phyloP scores from a whole-genome alignment of 2,329 filamentous ascomycete genomes.

The Hymenoscyphus repandus region DNA sequence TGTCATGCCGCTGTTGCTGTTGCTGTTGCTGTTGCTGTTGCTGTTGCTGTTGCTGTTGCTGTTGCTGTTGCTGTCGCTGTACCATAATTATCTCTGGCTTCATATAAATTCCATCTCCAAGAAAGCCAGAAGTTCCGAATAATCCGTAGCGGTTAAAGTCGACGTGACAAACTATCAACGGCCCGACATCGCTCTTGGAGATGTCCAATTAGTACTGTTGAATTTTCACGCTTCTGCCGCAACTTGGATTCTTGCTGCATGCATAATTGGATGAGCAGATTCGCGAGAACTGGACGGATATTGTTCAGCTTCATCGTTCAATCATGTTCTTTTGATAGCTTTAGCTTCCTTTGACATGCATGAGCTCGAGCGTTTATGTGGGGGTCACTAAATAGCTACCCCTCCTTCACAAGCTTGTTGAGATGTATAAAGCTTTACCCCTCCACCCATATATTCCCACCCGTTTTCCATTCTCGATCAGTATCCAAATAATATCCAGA shows the following conservation, averaged over 20 bases:
- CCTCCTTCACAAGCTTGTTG: constrained; percentile 16
- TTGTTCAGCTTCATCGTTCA: not conserved
- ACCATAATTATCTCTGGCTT: no score
- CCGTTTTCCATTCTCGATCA: no score
- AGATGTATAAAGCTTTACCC: constrained; percentile 2
- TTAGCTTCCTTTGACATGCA: constrained; percentile 6
- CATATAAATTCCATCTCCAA: no score
- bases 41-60: no score
- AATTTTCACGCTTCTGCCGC: constrained; percentile 2
- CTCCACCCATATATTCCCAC: not conserved
- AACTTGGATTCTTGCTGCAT: not conserved
- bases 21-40: no score
- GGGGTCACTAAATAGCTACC: constrained; percentile 17
- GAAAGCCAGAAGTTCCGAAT: not conserved
- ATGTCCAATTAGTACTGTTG: constrained; percentile 8
- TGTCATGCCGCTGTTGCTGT: no score
- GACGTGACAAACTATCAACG: constrained; percentile 2
- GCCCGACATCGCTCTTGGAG: constrained; percentile 8
- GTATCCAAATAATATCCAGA: not conserved
- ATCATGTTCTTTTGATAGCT: constrained; percentile 10
- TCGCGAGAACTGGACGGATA: no score
- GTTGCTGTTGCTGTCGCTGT: no score
- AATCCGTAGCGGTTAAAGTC: constrained; percentile 3
- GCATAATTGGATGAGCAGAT: not conserved
- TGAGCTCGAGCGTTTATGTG: constrained; percentile 8